These are phyloP conservation scores for Pestalotiopsis sp. DNA, from an alignment of 2,329 filamentous ascomycete genomes.

Conservation along the genomic window DNA sequence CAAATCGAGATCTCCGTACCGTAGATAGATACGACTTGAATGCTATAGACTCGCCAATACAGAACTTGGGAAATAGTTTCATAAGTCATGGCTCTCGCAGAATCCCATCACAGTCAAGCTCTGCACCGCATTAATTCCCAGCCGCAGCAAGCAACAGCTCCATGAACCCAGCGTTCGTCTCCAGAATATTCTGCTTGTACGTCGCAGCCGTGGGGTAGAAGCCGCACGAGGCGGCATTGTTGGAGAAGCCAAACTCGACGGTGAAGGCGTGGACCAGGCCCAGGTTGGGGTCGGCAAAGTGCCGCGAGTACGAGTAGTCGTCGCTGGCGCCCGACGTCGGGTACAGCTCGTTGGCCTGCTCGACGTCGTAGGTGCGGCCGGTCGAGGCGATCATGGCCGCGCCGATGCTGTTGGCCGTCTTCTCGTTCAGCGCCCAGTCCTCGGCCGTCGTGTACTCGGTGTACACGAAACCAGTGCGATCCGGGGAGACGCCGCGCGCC, in stretches of 20 bases:
- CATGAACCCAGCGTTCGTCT: constrained; percentile 50
- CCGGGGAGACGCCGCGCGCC: constrained; percentile 48
- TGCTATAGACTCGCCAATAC: neutral
- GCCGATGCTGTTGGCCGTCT: constrained; percentile 36
- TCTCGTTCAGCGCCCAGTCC: constrained; percentile 37
- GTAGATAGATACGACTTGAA: neutral
- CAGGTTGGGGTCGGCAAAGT: constrained; percentile 37
- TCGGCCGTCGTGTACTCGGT: constrained; percentile 45
- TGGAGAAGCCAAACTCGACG: constrained; percentile 50
- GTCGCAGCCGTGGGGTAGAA: constrained; percentile 48
- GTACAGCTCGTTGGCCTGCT: constrained; percentile 45
- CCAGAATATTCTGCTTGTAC: constrained; percentile 46
- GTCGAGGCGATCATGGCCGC: constrained; percentile 42
- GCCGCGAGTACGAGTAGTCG: constrained; percentile 49
- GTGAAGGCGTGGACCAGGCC: constrained; percentile 45
- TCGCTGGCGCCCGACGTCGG: constrained; percentile 47
- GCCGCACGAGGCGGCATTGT: constrained; percentile 33
- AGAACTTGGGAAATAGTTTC: neutral
- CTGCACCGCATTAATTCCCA: constrained; percentile 14
- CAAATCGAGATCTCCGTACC: neutral
- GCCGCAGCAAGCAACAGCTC: constrained; percentile 40
- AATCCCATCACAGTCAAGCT: neutral
- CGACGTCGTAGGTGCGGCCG: constrained; percentile 37
- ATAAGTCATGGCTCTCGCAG: neutral
- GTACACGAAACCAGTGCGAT: constrained; percentile 38